A percentile compares a stretch with the other conserved stretches of the same genome.
Conservation (phyloP, 805 yeast genomes). For the Ogataea corticis region DNA sequence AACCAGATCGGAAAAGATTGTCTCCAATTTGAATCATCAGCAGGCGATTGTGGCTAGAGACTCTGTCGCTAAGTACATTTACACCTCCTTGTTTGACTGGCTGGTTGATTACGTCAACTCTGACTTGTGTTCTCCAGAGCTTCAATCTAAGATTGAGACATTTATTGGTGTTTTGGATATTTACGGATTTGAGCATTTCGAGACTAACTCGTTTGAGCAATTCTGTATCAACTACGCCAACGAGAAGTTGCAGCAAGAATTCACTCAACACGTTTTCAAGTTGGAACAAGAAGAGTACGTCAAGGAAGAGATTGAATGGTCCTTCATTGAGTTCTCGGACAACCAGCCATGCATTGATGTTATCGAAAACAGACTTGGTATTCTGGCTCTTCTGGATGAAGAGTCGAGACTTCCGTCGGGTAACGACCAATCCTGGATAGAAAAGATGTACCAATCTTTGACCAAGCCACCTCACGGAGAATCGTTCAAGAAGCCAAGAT, state of each 20-base stretch:
- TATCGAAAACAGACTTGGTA: conserved; percentile 87
- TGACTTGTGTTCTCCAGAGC: conserved; percentile 76
- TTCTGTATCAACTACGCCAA: conserved; percentile 96
- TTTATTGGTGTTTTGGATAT: conserved; percentile 97
- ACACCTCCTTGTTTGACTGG: conserved; percentile 94
- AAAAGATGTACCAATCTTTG: conserved; percentile 83
- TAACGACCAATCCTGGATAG: conserved; percentile 87
- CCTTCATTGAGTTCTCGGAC: conserved; percentile 92
- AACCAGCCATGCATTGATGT: conserved; percentile 95
- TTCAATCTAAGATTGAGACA: conserved; percentile 56
- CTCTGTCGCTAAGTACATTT: conserved; percentile 94
- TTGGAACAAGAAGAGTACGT: conserved; percentile 95
- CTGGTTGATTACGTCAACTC: conserved; percentile 79
- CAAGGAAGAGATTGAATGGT: conserved; percentile 92
- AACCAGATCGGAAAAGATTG: conserved; percentile 91
- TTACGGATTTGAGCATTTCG: conserved; percentile 96
- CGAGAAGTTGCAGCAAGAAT: conserved; percentile 95
- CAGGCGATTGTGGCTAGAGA: conserved; percentile 92
- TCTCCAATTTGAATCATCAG: conserved; percentile 74
- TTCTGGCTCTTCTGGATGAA: conserved; percentile 86
- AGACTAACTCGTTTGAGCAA: conserved; percentile 92
- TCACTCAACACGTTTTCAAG: conserved; percentile 95
- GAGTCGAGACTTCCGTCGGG: conserved; percentile 95
- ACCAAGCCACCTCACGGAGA: conserved; percentile 73
- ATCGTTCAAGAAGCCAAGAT: conserved; percentile 89